These are phyloP conservation scores for Anthracocystis panici-leucophaei DNA, from an alignment of 1,284 basidiomycete genomes.

Conservation along the genomic window DNA sequence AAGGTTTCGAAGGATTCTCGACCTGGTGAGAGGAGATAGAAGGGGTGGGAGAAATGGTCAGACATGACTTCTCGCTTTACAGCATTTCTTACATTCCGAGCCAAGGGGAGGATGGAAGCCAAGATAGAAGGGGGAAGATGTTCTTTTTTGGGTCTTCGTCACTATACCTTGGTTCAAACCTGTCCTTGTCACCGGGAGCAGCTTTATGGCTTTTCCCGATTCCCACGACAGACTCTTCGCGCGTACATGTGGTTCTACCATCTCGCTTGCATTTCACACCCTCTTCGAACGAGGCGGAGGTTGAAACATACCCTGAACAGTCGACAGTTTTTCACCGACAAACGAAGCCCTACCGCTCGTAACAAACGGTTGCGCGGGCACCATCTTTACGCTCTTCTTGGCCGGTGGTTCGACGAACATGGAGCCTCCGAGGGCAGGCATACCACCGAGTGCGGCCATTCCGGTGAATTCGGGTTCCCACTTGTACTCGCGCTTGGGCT, in stretches of 20 bases:
- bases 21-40: conserved; percentile 1
- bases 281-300: too few species aligned
- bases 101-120: neutral
- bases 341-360: neutral
- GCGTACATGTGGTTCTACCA: too few species aligned
- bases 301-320: conserved; percentile 36
- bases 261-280: too few species aligned
- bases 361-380: conserved; percentile 26
- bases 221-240: too few species aligned
- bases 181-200: too few species aligned
- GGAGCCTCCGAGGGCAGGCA: conserved; percentile 23
- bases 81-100: neutral
- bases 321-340: conserved; percentile 9
- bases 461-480: conserved; percentile 41
- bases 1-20: conserved; percentile 24
- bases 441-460: conserved; percentile 19
- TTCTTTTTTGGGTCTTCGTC: neutral
- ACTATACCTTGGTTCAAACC: conserved; percentile 12
- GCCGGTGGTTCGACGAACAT: conserved; percentile 24
- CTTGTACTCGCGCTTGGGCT: conserved; percentile 22
- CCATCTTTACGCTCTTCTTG: conserved; percentile 13
- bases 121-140: too few species aligned
- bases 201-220: too few species aligned
- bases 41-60: neutral
- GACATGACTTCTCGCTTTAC: conserved; percentile 8